Base-by-base conservation (phyloP, 495 filamentous ascomycete genomes). In the Corynascus novoguineensis region DNA sequence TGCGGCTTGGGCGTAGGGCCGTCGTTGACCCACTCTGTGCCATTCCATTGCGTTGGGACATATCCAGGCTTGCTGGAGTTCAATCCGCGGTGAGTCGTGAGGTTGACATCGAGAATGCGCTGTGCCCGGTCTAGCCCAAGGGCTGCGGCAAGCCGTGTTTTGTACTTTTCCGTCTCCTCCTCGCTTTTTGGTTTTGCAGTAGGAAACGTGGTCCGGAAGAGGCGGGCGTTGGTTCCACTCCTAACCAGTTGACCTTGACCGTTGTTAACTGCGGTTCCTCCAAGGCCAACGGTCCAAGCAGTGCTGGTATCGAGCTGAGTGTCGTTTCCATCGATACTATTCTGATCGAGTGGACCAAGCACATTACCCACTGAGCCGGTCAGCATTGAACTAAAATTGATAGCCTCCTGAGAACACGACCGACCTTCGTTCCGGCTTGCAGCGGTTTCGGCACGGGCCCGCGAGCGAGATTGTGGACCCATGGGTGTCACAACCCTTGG, bases 241-340 rank as follows among this genome's bases (percentile, higher is more conserved):
- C 78, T 80, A 12, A 87, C 54, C 28, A 85, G 64, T 17, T 82
- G 80, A 17, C 84, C 85, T 35, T 80, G 74, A 10, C 86, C 86
- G 66, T 86, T 75, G 48, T 84, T 66, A 19, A 86, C 68, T 9
- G 80, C 77, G 37, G 72, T 60, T 11, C 72, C 80, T 14, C 77
- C 76, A 22, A 78, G 76, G 42, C 91, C 88, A 15, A 93, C 87
- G 5, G 82, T 81, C 91, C 91, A 95, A n/a, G 92, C 77, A 34
- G 82, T 79, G 0, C 87, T 88, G 47, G 73, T 60, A 68, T 89
- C 93, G 47, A 83, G 73, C 51, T 78, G 76, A 31, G 73, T 64
- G 12, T 75, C 57, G 10, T 15, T 29, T 17, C 55, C 44, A 41
- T 53, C 46, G 32, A 35, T 31, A 25, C 46, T 49, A 57, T 68